phyloP scores from a whole-genome alignment of 305 asterid genomes.

The Fraxinus ornus region DNA sequence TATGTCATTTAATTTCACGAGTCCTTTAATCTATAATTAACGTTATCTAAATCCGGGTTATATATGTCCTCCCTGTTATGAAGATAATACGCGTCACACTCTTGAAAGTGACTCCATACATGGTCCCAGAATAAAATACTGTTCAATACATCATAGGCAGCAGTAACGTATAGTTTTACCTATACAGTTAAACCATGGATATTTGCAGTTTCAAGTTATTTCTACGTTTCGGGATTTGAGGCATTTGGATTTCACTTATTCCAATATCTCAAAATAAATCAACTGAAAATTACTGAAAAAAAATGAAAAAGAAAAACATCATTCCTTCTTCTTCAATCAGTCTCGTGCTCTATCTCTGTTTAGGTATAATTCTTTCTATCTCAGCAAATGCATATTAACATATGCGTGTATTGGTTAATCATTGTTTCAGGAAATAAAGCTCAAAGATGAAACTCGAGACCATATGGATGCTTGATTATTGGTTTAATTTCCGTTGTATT shows the following conservation, averaged over 20 bases:
- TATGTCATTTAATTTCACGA: neutral
- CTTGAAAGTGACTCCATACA: neutral
- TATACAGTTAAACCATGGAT: slow-evolving; percentile 7
- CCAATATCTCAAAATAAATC: slow-evolving; percentile 17
- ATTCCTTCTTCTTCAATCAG: neutral
- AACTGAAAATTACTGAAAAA: slow-evolving; percentile 27
- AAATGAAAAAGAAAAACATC: neutral
- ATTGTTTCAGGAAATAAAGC: neutral
- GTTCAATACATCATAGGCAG: neutral
- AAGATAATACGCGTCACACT: neutral
- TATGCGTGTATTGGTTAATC: neutral
- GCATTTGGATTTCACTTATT: slow-evolving; percentile 4
- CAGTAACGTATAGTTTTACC: neutral
- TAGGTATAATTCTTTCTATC: slow-evolving; percentile 23
- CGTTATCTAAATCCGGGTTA: neutral
- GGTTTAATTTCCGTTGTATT: slow-evolving; percentile 15
- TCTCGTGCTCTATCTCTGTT: slow-evolving; percentile 1
- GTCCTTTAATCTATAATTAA: too few species aligned
- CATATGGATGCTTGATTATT: neutral
- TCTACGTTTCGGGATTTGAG: slow-evolving; percentile 25
- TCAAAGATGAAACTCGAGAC: neutral
- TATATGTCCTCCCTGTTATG: neutral
- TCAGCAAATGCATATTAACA: neutral
- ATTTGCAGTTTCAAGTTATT: slow-evolving; percentile 24
- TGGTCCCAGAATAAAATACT: neutral